Base-by-base conservation (phyloP, 306 rosid genomes). In the Glycine soja region DNA sequence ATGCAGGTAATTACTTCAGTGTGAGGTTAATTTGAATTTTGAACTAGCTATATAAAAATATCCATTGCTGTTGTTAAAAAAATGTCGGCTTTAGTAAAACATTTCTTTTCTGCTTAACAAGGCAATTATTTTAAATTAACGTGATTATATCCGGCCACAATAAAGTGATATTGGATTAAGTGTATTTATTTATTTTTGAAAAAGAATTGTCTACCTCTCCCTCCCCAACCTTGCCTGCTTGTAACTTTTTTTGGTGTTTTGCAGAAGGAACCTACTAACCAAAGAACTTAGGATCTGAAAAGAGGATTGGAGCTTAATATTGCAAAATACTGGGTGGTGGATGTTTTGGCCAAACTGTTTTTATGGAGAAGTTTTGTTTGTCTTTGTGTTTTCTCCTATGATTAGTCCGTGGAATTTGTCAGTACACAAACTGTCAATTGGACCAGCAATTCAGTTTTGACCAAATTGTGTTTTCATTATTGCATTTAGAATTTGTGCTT, bases 1-100 rank as follows among this genome's bases (percentile, higher is more conserved):
- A 24, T 53, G 61, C 88, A 88, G 92, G 93, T 88, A 65, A 38
- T 38, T 38, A 38, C 43, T 38, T 38, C 53, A 3, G 2, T 12
- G 7, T 12, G 9, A 48, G 10, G 32, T 77, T 56, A 50, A 64
- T 46, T 36, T 53, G 74, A 50, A 42, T 24, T 24, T 24, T 24
- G 74, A 50, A 42, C 19, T 19, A n/a, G 30, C 32, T 18, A 11
- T 66, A 47, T 45, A 36, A 50, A 61, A 68, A 24, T 24, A 24
- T 24, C 30, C 30, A 24, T 24, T 24, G 30, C 30, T 24, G 30
- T 24, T 24, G 30, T 24, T 24, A 24, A 24, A 24, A 24, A 24
- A 24, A 24, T 24, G 30, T 24, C 30, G 4, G 43, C 1, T 38
- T 38, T 5, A 38, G 43, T 38, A 38, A 38, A 38, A 38, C 64